A percentile compares a stretch with the other conserved stretches of the same genome.
phyloP scores from a whole-genome alignment of 2,329 filamentous ascomycete genomes.

The Epichloe coenophiala region DNA sequence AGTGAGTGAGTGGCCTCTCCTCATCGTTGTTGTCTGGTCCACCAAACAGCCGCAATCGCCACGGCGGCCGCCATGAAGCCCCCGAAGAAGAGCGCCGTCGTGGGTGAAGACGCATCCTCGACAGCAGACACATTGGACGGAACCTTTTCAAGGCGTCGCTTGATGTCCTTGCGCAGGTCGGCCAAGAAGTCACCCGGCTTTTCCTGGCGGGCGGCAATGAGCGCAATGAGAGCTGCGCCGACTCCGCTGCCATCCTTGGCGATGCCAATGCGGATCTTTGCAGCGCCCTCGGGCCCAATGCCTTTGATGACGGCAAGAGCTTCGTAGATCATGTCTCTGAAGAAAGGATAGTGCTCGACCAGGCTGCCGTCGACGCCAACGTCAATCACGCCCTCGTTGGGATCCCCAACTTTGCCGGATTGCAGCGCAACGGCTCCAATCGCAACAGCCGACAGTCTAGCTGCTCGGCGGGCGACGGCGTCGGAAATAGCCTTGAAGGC shows the following conservation, averaged over 20 bases:
- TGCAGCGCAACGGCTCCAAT: slow-evolving; percentile 75
- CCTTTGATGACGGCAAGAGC: slow-evolving; percentile 63
- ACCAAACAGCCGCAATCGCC: slow-evolving; percentile 26
- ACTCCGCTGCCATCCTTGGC: slow-evolving; percentile 82
- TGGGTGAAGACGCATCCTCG: slow-evolving; percentile 18
- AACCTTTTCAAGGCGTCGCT: slow-evolving; percentile 20
- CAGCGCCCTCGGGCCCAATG: slow-evolving; percentile 66
- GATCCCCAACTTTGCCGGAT: slow-evolving; percentile 54
- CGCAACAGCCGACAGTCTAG: slow-evolving; percentile 74
- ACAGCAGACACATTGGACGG: slow-evolving; percentile 15
- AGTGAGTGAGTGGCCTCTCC: not conserved
- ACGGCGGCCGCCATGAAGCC: slow-evolving; percentile 21
- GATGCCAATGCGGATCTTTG: slow-evolving; percentile 83
- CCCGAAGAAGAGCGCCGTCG: slow-evolving; percentile 18
- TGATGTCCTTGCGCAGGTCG: slow-evolving; percentile 27
- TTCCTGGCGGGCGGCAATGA: slow-evolving; percentile 64
- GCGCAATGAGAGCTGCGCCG: slow-evolving; percentile 84
- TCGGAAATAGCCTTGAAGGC: slow-evolving; percentile 73
- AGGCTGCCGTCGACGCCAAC: slow-evolving; percentile 90
- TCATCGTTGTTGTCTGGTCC: slow-evolving; percentile 15
- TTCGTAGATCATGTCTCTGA: slow-evolving; percentile 77
- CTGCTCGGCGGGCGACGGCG: slow-evolving; percentile 78
- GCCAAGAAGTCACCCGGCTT: slow-evolving; percentile 31
- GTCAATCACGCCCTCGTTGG: slow-evolving; percentile 61
- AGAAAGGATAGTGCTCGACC: slow-evolving; percentile 91